phyloP scores from a whole-genome alignment of 2,329 filamentous ascomycete genomes.

The Cordyceps tenuipes region DNA sequence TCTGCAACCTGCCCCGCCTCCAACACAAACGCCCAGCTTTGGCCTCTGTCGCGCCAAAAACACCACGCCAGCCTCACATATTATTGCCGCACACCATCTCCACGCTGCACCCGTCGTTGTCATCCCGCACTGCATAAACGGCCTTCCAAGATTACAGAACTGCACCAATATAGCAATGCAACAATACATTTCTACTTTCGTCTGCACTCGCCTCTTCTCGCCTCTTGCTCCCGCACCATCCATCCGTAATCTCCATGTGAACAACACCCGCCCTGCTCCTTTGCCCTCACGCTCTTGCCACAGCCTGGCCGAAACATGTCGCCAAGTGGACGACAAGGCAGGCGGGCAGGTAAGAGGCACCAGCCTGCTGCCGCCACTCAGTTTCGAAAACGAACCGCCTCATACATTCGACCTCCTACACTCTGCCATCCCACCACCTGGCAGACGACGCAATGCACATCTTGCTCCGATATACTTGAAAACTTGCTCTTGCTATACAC shows the following conservation, averaged over 20 bases:
- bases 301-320: not conserved
- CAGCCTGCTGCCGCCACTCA: not conserved
- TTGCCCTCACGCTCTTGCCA: constrained; percentile 5
- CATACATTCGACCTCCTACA: not conserved
- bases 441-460: constrained; percentile 9
- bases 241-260: constrained; percentile 1
- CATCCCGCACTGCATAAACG: not conserved
- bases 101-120: not conserved
- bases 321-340: not conserved
- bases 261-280: not conserved
- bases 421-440: not conserved
- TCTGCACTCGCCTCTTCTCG: not conserved
- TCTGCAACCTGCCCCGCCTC: not conserved
- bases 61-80: not conserved
- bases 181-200: not conserved
- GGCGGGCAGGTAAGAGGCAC: not conserved
- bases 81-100: not conserved
- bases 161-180: not conserved
- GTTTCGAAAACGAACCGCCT: not conserved
- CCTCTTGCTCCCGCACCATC: not conserved
- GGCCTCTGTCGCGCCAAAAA: not conserved
- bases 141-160: not conserved
- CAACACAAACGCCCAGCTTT: not conserved
- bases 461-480: constrained; percentile 8
- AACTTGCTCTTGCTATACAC: constrained; percentile 9